Evolutionary conservation across 805 yeast species (phyloP).

Genomic region (Saccharomycopsis babjevae): DNA sequence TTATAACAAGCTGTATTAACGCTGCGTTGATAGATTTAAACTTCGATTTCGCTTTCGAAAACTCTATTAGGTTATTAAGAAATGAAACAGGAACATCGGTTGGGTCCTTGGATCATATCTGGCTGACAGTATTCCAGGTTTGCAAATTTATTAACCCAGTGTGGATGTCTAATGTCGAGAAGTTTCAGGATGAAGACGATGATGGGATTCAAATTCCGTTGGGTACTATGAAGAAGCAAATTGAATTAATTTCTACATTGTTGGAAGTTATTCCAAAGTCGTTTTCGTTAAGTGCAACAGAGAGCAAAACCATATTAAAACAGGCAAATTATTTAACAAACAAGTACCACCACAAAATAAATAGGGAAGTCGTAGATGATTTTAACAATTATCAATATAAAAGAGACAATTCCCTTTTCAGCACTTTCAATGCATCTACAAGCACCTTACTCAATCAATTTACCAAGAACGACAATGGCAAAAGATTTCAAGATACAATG

Average conservation of each 20-base stretch:
- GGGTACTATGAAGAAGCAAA: slow-evolving; percentile 26
- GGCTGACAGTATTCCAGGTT: slow-evolving; percentile 37
- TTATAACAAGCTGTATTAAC: slow-evolving; percentile 34
- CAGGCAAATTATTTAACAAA: slow-evolving; percentile 20
- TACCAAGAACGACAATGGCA: slow-evolving; percentile 5
- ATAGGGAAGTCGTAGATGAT: slow-evolving; percentile 10
- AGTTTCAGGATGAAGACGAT: slow-evolving; percentile 12
- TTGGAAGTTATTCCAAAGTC: slow-evolving; percentile 23
- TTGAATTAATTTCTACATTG: slow-evolving; percentile 30
- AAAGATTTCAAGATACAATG: neutral
- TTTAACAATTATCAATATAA: slow-evolving; percentile 16
- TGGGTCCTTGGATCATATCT: slow-evolving; percentile 22
- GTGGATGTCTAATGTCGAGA: slow-evolving; percentile 8
- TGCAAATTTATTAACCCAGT: slow-evolving; percentile 28
- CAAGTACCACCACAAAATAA: slow-evolving; percentile 15
- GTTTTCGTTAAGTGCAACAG: slow-evolving; percentile 20
- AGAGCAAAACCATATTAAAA: slow-evolving; percentile 26
- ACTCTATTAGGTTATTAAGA: slow-evolving; percentile 27
- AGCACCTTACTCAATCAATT: slow-evolving; percentile 16
- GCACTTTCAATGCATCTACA: slow-evolving; percentile 16
- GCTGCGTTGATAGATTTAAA: slow-evolving; percentile 34
- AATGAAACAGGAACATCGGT: slow-evolving; percentile 13
- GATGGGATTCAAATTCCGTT: slow-evolving; percentile 12
- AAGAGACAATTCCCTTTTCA: slow-evolving; percentile 9
- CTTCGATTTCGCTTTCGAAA: slow-evolving; percentile 31